These are phyloP conservation scores for Boletus subparvulus DNA, from an alignment of 768 basidiomycete species.

Conservation along the genomic window DNA sequence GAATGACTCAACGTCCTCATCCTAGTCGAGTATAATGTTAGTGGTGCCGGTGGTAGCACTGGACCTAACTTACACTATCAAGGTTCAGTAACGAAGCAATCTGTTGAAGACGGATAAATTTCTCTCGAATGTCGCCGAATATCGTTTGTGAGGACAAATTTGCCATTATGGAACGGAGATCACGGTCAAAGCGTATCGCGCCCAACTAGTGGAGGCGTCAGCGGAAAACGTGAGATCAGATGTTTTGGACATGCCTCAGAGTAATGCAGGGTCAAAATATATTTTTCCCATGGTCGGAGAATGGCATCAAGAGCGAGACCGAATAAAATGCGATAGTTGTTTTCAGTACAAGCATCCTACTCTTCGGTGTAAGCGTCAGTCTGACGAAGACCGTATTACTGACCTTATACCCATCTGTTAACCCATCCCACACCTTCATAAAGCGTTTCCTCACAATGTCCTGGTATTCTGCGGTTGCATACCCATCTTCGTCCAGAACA, in stretches of 20 bases:
- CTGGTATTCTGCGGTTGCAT: slow-evolving; percentile 78
- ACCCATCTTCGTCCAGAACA: slow-evolving; percentile 84
- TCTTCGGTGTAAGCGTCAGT: neutral
- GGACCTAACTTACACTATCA: slow-evolving; percentile 53
- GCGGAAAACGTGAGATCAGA: neutral
- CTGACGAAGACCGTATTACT: neutral
- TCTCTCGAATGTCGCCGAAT: slow-evolving; percentile 89
- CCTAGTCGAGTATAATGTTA: slow-evolving; percentile 44
- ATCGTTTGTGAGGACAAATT: slow-evolving; percentile 86
- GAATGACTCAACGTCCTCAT: slow-evolving; percentile 93
- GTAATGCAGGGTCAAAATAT: slow-evolving; percentile 74
- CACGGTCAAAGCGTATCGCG: slow-evolving; percentile 92
- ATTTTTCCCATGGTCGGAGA: slow-evolving; percentile 95
- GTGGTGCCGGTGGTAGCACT: neutral
- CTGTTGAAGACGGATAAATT: slow-evolving; percentile 89
- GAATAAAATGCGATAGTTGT: slow-evolving; percentile 85
- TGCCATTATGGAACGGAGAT: slow-evolving; percentile 78
- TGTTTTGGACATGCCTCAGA: slow-evolving; percentile 63
- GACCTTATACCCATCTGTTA: slow-evolving; percentile 88
- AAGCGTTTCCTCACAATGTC: slow-evolving; percentile 90
- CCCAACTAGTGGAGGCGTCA: slow-evolving; percentile 62
- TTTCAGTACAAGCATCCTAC: slow-evolving; percentile 85
- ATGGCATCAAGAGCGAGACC: slow-evolving; percentile 82
- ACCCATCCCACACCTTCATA: slow-evolving; percentile 79
- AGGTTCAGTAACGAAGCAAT: slow-evolving; percentile 90